Evolutionary conservation across 352 stramenopile genomes (phyloP).

Genomic region (Pythium dissimile): DNA sequence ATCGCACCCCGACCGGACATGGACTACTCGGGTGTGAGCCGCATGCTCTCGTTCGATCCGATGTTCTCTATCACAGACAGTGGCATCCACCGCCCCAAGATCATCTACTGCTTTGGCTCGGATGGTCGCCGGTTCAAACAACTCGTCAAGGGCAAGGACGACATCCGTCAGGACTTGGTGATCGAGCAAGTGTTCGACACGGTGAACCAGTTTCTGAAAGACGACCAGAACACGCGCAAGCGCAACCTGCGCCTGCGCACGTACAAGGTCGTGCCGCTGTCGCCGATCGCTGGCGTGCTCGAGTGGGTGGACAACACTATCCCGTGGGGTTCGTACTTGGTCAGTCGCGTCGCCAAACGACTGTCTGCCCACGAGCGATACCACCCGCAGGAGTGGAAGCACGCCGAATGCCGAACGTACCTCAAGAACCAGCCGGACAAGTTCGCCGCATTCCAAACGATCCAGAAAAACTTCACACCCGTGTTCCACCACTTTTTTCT

Average conservation of each 20-base stretch:
- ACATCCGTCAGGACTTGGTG: conserved; percentile 85
- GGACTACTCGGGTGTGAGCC: conserved; percentile 81
- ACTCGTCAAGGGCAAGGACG: conserved; percentile 94
- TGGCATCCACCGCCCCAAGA: conserved; percentile 96
- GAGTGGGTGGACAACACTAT: conserved; percentile 98
- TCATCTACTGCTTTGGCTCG: conserved; percentile 94
- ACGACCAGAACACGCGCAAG: conserved; percentile 54
- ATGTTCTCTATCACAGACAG: conserved; percentile 93
- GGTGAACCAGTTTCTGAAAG: conserved; percentile 85
- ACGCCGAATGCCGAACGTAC: conserved; percentile 68
- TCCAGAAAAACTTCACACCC: conserved; percentile 95
- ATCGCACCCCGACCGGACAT: conserved; percentile 65
- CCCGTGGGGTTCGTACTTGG: conserved; percentile 92
- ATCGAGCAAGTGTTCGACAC: conserved; percentile 90
- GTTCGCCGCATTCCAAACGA: conserved; percentile 79
- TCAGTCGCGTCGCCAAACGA: conserved; percentile 39
- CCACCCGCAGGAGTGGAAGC: conserved; percentile 93
- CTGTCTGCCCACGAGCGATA: conserved; percentile 92
- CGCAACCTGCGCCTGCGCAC: conserved; percentile 91
- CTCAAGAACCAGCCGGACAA: conserved; percentile 81
- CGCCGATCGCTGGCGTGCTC: conserved; percentile 93
- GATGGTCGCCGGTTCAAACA: conserved; percentile 93
- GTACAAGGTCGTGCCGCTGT: conserved; percentile 94
- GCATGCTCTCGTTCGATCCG: conserved; percentile 88
- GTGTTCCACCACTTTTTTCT: conserved; percentile 98